Percentiles rank a stretch among this genome's conserved stretches.
Evolutionary conservation across 2,329 filamentous ascomycete species (phyloP).

Genomic region (Talaromyces sp.): DNA sequence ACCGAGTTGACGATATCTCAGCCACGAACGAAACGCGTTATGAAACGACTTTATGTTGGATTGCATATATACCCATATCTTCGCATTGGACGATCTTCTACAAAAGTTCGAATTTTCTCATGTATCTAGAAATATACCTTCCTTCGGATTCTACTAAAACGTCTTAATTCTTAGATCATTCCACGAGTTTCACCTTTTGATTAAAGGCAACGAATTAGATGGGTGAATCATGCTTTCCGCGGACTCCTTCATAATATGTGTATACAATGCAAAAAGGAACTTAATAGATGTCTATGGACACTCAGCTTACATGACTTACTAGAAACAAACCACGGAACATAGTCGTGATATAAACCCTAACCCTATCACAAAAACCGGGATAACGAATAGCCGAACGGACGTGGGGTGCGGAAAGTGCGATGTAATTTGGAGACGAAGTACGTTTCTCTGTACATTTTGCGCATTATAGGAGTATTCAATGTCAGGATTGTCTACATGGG

Average conservation of each 20-base stretch:
- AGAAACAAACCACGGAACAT: neutral
- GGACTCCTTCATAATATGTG: neutral
- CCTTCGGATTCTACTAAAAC: neutral
- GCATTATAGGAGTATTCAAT: neutral
- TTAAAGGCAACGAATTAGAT: neutral
- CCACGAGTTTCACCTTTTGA: too few relatives aligned
- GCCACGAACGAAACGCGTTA: constrained; percentile 7
- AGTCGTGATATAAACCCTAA: neutral
- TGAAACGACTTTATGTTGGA: neutral
- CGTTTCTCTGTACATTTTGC: neutral
- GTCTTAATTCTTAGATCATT: neutral
- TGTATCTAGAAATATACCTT: neutral
- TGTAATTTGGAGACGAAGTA: neutral
- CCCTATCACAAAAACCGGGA: neutral
- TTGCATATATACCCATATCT: constrained; percentile 2
- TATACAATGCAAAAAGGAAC: neutral
- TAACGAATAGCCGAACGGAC: neutral
- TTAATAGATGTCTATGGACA: neutral
- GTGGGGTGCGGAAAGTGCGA: neutral
- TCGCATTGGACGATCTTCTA: neutral
- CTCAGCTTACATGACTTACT: neutral
- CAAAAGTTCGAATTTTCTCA: neutral
- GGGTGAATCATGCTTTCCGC: neutral
- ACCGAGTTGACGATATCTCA: neutral
- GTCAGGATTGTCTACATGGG: neutral